These are phyloP conservation scores for Ascochyta viciae-villosae DNA, from an alignment of 2,329 filamentous ascomycete species.

Conservation along the genomic window DNA sequence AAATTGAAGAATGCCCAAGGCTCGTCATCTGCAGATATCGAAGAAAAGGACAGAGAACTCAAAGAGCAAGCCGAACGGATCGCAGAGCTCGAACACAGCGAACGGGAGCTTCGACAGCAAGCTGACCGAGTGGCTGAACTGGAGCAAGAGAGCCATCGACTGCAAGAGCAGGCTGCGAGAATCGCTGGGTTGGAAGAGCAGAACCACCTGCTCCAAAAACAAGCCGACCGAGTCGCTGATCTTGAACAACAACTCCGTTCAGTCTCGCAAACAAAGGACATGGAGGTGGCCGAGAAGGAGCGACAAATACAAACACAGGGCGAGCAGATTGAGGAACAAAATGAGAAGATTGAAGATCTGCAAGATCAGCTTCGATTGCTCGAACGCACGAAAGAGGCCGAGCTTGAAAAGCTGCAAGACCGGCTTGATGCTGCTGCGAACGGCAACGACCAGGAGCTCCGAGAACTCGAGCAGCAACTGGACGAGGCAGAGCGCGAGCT, in stretches of 20 bases:
- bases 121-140: conserved; percentile 21
- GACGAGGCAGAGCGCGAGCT: conserved; percentile 45
- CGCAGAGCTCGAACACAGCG: conserved; percentile 27
- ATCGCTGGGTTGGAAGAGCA: conserved; percentile 40
- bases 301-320: conserved; percentile 39
- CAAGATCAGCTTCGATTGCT: conserved; percentile 38
- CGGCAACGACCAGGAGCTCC: conserved; percentile 58
- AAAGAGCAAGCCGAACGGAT: conserved; percentile 40
- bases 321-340: conserved; percentile 43
- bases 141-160: conserved; percentile 40
- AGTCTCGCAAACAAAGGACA: conserved; percentile 32
- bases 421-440: conserved; percentile 50
- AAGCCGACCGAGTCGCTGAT: conserved; percentile 12
- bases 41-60: conserved; percentile 42
- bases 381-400: conserved; percentile 49
- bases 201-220: conserved; percentile 30
- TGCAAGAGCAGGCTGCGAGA: conserved; percentile 38
- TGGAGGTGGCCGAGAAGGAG: conserved; percentile 36
- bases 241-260: conserved; percentile 35
- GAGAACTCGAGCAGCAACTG: conserved; percentile 52
- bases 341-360: conserved; percentile 44
- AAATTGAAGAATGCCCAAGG: conserved; percentile 42
- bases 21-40: conserved; percentile 34
- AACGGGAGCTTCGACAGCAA: conserved; percentile 11
- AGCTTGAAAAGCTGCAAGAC: conserved; percentile 52